These are phyloP conservation scores for Aspergillus baeticus DNA, from an alignment of 495 filamentous ascomycete genomes.

Conservation along the genomic window DNA sequence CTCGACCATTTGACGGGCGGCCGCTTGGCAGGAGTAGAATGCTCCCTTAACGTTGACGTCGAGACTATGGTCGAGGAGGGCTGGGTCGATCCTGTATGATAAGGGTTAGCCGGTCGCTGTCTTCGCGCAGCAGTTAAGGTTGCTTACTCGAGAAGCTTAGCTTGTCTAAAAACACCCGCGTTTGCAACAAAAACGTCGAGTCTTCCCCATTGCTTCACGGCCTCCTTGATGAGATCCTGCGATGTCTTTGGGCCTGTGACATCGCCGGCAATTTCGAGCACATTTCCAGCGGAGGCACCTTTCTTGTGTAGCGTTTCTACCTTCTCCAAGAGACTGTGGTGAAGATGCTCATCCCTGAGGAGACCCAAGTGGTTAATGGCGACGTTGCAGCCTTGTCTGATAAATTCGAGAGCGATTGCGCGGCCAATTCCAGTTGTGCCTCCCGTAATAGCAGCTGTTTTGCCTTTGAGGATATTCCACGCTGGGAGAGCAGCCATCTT, in stretches of 20 bases:
- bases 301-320: constrained; percentile 38
- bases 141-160: constrained; percentile 65
- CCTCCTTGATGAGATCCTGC: constrained; percentile 46
- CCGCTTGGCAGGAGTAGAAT: constrained; percentile 65
- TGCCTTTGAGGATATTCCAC: constrained; percentile 47
- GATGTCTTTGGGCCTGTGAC: constrained; percentile 58
- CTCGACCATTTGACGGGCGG: constrained; percentile 30
- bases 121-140: constrained; percentile 31
- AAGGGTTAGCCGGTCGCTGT: constrained; percentile 10
- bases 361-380: constrained; percentile 65
- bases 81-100: neutral
- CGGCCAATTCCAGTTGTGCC: constrained; percentile 71
- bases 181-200: constrained; percentile 80
- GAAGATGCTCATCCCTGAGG: constrained; percentile 42
- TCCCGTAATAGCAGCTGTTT: constrained; percentile 68
- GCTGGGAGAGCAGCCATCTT: neutral
- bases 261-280: constrained; percentile 60
- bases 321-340: constrained; percentile 49
- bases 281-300: constrained; percentile 26
- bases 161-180: constrained; percentile 80
- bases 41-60: constrained; percentile 62
- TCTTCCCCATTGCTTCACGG: constrained; percentile 52
- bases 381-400: constrained; percentile 58
- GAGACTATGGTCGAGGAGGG: constrained; percentile 12
- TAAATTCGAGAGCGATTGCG: constrained; percentile 64